Conservation (phyloP, 169 alveolate species). For the Pseudocohnilembus persalinus region DNA sequence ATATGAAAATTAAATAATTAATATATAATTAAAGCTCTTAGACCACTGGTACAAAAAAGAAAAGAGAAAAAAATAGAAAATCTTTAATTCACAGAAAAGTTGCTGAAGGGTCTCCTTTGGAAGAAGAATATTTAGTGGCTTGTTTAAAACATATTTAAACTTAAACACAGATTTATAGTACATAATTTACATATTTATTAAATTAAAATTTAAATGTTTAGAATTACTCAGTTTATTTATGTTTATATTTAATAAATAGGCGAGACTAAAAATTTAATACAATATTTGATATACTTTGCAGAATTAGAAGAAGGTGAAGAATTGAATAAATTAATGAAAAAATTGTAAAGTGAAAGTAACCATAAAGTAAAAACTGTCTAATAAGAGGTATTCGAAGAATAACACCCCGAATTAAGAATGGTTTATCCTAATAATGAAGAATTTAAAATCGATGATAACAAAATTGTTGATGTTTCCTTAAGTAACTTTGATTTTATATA, state of each 20-base stretch:
- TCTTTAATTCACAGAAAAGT: slow-evolving; percentile 64
- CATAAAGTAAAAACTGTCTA: slow-evolving; percentile 15
- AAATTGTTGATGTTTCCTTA: slow-evolving; percentile 18
- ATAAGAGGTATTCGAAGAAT: slow-evolving; percentile 32
- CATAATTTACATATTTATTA: not conserved
- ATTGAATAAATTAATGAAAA: slow-evolving; percentile 13
- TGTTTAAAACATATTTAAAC: slow-evolving; percentile 59
- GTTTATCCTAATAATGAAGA: slow-evolving; percentile 12
- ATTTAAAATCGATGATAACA: slow-evolving; percentile 5
- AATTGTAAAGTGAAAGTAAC: slow-evolving; percentile 22
- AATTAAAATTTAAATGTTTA: too few species aligned
- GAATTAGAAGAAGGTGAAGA: slow-evolving; percentile 42
- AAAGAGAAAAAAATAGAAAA: slow-evolving; percentile 58
- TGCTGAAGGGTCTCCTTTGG: slow-evolving; percentile 82
- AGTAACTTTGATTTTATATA: slow-evolving; percentile 3
- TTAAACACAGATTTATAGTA: slow-evolving; percentile 24
- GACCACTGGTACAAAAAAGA: slow-evolving; percentile 67
- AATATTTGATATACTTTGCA: slow-evolving; percentile 55
- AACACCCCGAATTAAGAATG: slow-evolving; percentile 17
- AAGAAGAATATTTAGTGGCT: slow-evolving; percentile 78
- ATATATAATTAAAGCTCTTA: slow-evolving; percentile 55
- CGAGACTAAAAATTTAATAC: slow-evolving; percentile 48
- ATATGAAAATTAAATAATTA: slow-evolving; percentile 43
- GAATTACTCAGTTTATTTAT: too few species aligned
- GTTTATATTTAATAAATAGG: slow-evolving; percentile 16